Conservation (phyloP, 805 yeast genomes). For the Cyberlindnera xylosilytica region DNA sequence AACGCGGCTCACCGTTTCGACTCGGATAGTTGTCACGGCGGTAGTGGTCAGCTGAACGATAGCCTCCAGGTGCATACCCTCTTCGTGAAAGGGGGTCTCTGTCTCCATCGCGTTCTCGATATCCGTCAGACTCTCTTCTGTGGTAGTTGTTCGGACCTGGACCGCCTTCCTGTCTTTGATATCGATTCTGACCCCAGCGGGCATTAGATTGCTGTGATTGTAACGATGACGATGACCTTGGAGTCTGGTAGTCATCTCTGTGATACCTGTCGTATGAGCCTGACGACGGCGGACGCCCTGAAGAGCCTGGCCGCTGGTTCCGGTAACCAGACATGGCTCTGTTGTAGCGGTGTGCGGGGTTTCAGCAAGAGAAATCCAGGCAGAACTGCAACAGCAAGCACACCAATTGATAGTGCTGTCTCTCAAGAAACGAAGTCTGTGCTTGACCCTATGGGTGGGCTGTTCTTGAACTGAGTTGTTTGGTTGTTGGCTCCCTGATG, state of each 20-base stretch:
- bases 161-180: neutral
- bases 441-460: no score
- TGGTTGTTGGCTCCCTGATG: no score
- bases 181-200: no score
- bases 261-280: constrained; percentile 6
- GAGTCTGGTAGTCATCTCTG: constrained; percentile 1
- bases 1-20: neutral
- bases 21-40: neutral
- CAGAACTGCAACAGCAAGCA: no score
- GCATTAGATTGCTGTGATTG: neutral
- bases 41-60: neutral
- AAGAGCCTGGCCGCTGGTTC: constrained; percentile 15
- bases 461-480: no score
- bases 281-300: constrained; percentile 10
- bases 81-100: neutral
- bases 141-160: neutral
- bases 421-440: no score
- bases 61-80: neutral
- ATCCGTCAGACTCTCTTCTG: constrained; percentile 3
- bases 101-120: constrained; percentile 4
- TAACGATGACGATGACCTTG: neutral
- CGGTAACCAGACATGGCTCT: constrained; percentile 17
- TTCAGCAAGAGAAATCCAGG: no score
- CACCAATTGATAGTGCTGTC: no score
- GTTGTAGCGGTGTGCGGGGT: neutral